Evolutionary conservation across 2,329 filamentous ascomycete genomes (phyloP), one percentile per base, ranked within the genome.

Genomic region (Ascocoryne sarcoides): DNA sequence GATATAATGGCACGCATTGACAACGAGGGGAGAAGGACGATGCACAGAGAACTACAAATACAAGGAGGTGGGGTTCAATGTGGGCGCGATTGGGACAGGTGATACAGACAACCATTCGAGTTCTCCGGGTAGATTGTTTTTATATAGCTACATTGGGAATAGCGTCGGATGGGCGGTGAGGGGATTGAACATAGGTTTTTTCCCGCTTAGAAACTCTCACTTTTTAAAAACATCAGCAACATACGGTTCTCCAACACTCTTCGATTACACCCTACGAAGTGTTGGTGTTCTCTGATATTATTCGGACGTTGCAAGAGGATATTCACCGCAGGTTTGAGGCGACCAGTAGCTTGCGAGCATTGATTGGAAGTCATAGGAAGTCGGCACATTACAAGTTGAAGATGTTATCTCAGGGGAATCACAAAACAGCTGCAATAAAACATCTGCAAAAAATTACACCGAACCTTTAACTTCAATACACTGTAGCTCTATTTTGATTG

Each of bases 321-420:
- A 47, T 46, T 39, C 26, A 55, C 53, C 57, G 53, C 55, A 57
- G 52, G 57, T 60, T 60, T 60, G 57, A 60, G 57, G 55, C 49
- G 51, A 59, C 55, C 53, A 54, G 54, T 48, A 58, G 53, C 50
- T 50, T 44, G 53, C 39, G 48, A 50, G 54, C 53, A 42, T 14
- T 59, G 56, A 57, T 52, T 57, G 53, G 54, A 53, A 54, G 55
- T 51, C 55, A 59, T 59, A 59, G 57, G 52, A 57, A 56, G 54
- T 47, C 50, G 55, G 50, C 31, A 57, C 52, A 58, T 47, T 26
- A 12, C 15, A 9, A 17, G 12, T 14, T 35, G 16, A 37, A 44
- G n/a, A n/a, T n/a, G n/a, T n/a, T n/a, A n/a, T n/a, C n/a, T n/a
- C n/a, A n/a, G n/a, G n/a, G n/a, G n/a, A n/a, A n/a, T n/a, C n/a